Conservation (phyloP, 768 basidiomycete genomes). For the Rhodosporidiobolus odoratus region DNA sequence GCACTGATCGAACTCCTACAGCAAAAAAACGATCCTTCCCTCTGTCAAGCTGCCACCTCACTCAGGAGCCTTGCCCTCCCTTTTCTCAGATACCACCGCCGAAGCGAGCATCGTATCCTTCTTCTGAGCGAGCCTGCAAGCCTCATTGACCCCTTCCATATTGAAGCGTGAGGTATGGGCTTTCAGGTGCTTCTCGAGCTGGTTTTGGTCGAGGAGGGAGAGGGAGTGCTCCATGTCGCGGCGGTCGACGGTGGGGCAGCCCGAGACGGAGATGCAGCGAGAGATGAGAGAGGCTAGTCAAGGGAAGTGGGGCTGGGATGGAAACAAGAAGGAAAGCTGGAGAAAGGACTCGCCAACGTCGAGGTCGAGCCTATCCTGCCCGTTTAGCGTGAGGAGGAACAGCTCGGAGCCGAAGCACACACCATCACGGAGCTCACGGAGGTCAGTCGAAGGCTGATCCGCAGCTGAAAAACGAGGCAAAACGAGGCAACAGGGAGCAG, state of each 20-base stretch:
- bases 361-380: not conserved
- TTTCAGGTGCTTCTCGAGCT: not conserved
- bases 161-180: not conserved
- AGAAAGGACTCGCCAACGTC: not conserved
- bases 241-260: not conserved
- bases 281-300: not conserved
- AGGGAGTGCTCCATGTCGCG: not conserved
- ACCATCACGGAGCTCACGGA: slow-evolving; percentile 7
- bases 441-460: slow-evolving; percentile 17
- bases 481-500: not conserved
- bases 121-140: not conserved
- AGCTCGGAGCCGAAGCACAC: slow-evolving; percentile 15
- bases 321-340: not conserved
- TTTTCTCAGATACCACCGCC: not conserved
- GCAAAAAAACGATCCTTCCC: too few species aligned
- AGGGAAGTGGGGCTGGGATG: not conserved
- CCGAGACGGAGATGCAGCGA: not conserved
- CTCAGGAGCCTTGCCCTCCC: not conserved
- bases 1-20: too few species aligned
- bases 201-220: not conserved
- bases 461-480: not conserved
- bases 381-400: not conserved
- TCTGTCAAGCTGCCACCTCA: too few species aligned
- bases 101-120: not conserved
- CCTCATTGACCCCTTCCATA: not conserved